A percentile compares a stretch with the other conserved stretches of the same genome.
Conservation (phyloP, 495 filamentous ascomycete species). For the Neurospora cerealis region DNA sequence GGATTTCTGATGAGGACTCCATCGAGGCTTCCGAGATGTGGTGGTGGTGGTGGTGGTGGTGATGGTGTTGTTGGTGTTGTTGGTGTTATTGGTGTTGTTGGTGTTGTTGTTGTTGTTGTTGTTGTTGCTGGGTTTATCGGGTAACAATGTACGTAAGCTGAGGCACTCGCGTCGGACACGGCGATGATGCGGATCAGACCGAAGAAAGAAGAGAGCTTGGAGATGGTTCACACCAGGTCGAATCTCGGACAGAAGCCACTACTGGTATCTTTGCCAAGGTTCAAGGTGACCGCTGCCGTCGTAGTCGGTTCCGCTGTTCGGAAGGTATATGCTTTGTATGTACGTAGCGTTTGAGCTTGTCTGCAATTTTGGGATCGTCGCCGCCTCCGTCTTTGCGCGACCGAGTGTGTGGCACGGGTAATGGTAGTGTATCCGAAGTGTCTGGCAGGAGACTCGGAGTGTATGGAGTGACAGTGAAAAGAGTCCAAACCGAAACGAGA, state of each 20-base stretch:
- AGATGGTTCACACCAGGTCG: neutral
- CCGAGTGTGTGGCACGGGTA: too few relatives aligned
- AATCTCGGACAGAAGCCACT: neutral
- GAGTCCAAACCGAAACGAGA: neutral
- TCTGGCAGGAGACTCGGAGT: neutral
- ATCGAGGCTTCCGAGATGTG: constrained; percentile 2
- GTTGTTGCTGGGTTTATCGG: neutral
- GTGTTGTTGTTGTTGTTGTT: too few relatives aligned
- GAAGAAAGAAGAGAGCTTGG: neutral
- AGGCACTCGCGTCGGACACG: neutral
- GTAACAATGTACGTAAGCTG: neutral
- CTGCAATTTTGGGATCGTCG: neutral
- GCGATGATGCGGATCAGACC: neutral
- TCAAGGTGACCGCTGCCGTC: neutral
- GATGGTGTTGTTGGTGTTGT: too few relatives aligned
- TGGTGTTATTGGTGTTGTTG: too few relatives aligned
- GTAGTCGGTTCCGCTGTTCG: neutral
- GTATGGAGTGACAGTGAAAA: neutral
- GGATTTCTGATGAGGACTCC: constrained; percentile 12
- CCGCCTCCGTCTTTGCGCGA: neutral
- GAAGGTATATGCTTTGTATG: neutral
- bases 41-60: too few relatives aligned
- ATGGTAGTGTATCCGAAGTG: neutral
- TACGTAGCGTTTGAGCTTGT: neutral
- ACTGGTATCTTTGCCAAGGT: neutral